Evolutionary conservation across 2,329 filamentous ascomycete genomes (phyloP).

Genomic region (Fusarium cyanostomum): DNA sequence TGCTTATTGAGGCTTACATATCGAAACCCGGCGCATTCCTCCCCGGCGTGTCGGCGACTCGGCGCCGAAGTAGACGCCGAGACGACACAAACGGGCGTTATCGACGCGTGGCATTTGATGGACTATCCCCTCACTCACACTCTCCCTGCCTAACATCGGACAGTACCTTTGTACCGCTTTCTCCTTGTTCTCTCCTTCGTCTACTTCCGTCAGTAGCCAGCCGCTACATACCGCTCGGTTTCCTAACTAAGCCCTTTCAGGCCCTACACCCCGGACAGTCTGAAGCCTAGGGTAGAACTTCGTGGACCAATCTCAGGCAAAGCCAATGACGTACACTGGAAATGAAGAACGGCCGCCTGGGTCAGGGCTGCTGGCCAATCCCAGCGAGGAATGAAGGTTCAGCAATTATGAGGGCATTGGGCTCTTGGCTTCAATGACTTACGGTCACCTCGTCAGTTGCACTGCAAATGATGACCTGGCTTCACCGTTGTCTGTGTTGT

Average conservation of each 20-base stretch:
- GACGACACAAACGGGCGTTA: slow-evolving; percentile 10
- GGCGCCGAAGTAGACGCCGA: background rate
- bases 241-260: slow-evolving; percentile 16
- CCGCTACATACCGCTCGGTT: slow-evolving; percentile 24
- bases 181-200: slow-evolving; percentile 19
- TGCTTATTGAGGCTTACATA: background rate
- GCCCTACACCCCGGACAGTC: slow-evolving; percentile 28
- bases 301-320: slow-evolving; percentile 21
- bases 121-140: slow-evolving; percentile 7
- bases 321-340: slow-evolving; percentile 24
- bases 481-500: too few species aligned
- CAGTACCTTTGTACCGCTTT: background rate
- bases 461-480: too few species aligned
- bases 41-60: background rate
- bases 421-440: background rate
- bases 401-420: background rate
- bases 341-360: background rate
- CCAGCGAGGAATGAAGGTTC: background rate
- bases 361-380: slow-evolving; percentile 20
- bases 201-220: slow-evolving; percentile 30
- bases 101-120: slow-evolving; percentile 24
- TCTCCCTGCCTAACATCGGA: background rate
- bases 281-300: slow-evolving; percentile 36
- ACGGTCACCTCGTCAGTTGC: too few species aligned
- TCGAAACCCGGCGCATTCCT: background rate